Conservation (phyloP, 2,329 filamentous ascomycete genomes). For the Aspergillus brasiliensis region DNA sequence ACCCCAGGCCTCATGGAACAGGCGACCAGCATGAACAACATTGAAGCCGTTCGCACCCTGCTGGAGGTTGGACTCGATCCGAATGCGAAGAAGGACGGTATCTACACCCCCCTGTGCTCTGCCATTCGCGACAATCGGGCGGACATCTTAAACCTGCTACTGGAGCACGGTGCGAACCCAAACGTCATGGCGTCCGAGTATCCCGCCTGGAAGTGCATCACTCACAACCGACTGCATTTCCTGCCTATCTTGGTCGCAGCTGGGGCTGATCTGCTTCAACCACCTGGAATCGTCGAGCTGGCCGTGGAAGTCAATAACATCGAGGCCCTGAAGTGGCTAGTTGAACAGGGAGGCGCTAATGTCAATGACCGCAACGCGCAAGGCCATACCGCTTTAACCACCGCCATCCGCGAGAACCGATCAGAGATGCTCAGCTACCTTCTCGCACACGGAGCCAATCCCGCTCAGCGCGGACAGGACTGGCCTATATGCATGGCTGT, state of each 20-base stretch:
- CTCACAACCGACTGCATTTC: conserved; percentile 64
- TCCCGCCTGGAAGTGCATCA: conserved; percentile 69
- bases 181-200: conserved; percentile 63
- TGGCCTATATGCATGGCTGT: conserved; percentile 74
- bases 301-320: conserved; percentile 65
- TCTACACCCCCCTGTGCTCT: conserved; percentile 69
- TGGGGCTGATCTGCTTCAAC: conserved; percentile 60
- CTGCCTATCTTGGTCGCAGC: conserved; percentile 62
- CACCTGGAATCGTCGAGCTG: conserved; percentile 67
- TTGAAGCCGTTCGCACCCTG: conserved; percentile 62
- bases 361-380: conserved; percentile 62
- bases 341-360: conserved; percentile 59
- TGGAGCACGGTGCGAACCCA: conserved; percentile 55
- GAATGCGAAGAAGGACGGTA: conserved; percentile 65
- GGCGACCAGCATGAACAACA: conserved; percentile 63
- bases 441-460: conserved; percentile 61
- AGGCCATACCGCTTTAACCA: conserved; percentile 65
- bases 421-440: conserved; percentile 62
- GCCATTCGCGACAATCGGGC: conserved; percentile 67
- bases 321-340: conserved; percentile 62
- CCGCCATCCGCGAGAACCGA: conserved; percentile 64
- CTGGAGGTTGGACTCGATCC: conserved; percentile 62
- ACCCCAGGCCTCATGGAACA: conserved; percentile 66
- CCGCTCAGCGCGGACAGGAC: conserved; percentile 65
- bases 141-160: conserved; percentile 63